Evolutionary conservation across 257 asterid genomes (phyloP).

Genomic region (Oldenlandia corymbosa): DNA sequence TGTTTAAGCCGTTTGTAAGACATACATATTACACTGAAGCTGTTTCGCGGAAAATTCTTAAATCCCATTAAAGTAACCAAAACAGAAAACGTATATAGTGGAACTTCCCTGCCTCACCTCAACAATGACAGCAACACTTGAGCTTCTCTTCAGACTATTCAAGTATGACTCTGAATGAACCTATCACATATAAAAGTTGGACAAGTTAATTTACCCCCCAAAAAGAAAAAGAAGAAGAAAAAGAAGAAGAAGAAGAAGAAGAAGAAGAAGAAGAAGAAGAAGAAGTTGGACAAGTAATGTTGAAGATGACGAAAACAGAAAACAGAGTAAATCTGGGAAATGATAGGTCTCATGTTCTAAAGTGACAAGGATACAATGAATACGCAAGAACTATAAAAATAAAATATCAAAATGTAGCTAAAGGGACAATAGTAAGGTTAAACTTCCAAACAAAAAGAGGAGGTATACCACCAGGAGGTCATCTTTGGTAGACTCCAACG

Average conservation of each 20-base stretch:
- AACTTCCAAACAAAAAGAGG: conserved; percentile 9
- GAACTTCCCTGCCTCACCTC: conserved; percentile 44
- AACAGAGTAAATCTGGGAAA: no score
- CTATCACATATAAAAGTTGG: conserved; percentile 36
- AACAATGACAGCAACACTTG: conserved; percentile 60
- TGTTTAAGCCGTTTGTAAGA: not conserved
- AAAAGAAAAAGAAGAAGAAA: no score
- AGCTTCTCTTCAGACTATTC: conserved; percentile 68
- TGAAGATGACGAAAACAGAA: no score
- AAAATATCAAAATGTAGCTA: conserved; percentile 4
- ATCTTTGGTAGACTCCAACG: conserved; percentile 73
- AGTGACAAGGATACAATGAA: not conserved
- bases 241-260: no score
- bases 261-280: no score
- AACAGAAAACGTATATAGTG: not conserved
- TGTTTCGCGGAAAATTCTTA: not conserved
- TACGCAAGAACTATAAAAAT: not conserved
- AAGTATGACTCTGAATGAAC: conserved; percentile 81
- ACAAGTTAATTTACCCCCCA: no score
- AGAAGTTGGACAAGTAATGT: no score
- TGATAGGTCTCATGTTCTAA: no score
- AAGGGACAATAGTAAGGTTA: not conserved
- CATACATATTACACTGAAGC: not conserved
- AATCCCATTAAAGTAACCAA: not conserved
- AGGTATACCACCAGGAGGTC: conserved; percentile 83